phyloP scores from a whole-genome alignment of 2,329 filamentous ascomycete species.

The Arthrobotrys megalospora region DNA sequence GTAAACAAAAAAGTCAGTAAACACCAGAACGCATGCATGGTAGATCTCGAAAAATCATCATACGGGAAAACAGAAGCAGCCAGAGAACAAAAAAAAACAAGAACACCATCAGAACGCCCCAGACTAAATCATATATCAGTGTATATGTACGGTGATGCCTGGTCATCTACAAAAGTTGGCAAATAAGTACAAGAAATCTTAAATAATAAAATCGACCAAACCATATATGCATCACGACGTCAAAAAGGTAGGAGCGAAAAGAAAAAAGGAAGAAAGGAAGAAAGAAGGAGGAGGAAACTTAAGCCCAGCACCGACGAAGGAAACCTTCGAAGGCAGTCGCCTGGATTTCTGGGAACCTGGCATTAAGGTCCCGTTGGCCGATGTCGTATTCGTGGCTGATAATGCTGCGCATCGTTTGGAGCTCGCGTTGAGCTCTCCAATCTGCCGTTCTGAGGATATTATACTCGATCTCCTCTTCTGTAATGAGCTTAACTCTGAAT shows the following conservation, averaged over 20 bases:
- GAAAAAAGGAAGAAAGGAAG: neutral
- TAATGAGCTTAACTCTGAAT: slow-evolving; percentile 41
- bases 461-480: slow-evolving; percentile 52
- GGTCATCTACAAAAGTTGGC: slow-evolving; percentile 42
- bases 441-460: slow-evolving; percentile 33
- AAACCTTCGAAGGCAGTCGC: slow-evolving; percentile 39
- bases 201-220: slow-evolving; percentile 32
- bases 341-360: slow-evolving; percentile 43
- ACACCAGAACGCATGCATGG: slow-evolving; percentile 39
- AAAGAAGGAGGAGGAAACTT: neutral
- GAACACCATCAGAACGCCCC: slow-evolving; percentile 49
- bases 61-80: slow-evolving; percentile 35
- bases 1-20: slow-evolving; percentile 8
- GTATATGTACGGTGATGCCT: slow-evolving; percentile 62
- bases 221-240: slow-evolving; percentile 15
- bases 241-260: neutral
- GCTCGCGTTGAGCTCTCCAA: slow-evolving; percentile 44
- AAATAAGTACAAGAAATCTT: slow-evolving; percentile 56
- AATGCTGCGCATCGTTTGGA: slow-evolving; percentile 57
- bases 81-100: slow-evolving; percentile 19
- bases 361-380: slow-evolving; percentile 47
- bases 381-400: slow-evolving; percentile 52
- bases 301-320: slow-evolving; percentile 41
- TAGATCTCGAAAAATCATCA: slow-evolving; percentile 27
- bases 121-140: slow-evolving; percentile 60